Evolutionary conservation across 1,284 basidiomycete species (phyloP), one percentile per base, ranked within the genome.

Genomic region (Thecaphora thlaspeos): DNA sequence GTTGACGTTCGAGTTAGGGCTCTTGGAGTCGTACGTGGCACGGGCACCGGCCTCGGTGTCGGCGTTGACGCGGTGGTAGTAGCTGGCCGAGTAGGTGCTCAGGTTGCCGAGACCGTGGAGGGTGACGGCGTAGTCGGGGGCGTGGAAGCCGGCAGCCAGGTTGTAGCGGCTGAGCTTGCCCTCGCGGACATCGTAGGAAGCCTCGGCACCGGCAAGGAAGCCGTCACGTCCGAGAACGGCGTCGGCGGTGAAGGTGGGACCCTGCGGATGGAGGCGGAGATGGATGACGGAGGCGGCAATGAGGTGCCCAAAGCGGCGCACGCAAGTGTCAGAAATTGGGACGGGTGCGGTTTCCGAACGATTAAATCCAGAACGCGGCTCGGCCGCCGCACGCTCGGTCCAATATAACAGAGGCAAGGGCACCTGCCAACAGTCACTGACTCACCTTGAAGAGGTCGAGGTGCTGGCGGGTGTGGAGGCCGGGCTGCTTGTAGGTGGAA

Each of bases 51-150:
- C 95, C 84, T 99, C 94, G 60, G 96, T 91, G 79, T 97, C 93
- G 72, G 81, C 80, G 80, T 84, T 89, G 78, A 98, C 93, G 73
- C 89, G 89, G 86, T 99, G 95, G 85, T 97, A 98, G 86, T 97
- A 98, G 81, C 88, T 91, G 71, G 94, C 95, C 60, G 88, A 85
- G 84, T 92, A 97, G 76, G 88, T 88, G 77, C 88, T 89, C 80
- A 96, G 82, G 86, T 96, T 97, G 83, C 90, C 88, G 77, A 97
- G 86, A 66, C 88, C 91, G 82, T 97, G 92, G 60, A 97, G 76
- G 73, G 94, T 92, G 80, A 97, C 86, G 67, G 92, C 90, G 82
- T 97, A 98, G 80, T 97, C 91, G 46, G 93, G 90, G 44, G 93
- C 93, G 78, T 88, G 90, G 86, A 88, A 97, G 77, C 93, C 95